These are phyloP conservation scores for Podospora appendiculata DNA, from an alignment of 495 filamentous ascomycete species.

Conservation along the genomic window DNA sequence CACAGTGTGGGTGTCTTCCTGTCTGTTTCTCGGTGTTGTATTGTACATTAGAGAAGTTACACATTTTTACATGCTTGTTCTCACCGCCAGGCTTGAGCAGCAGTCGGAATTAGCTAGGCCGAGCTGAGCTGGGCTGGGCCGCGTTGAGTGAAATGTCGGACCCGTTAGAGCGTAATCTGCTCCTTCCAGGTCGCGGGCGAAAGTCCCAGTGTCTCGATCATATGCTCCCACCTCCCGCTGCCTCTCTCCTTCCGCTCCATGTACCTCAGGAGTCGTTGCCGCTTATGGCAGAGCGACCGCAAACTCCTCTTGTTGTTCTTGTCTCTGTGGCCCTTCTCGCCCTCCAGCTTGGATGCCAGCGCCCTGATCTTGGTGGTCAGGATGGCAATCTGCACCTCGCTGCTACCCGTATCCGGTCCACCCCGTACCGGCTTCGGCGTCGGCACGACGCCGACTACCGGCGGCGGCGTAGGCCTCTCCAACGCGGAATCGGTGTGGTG, in stretches of 20 bases:
- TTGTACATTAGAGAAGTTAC: constrained; percentile 29
- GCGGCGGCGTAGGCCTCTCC: constrained; percentile 38
- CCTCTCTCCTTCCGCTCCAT: constrained; percentile 84
- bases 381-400: constrained; percentile 96
- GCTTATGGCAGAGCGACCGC: constrained; percentile 72
- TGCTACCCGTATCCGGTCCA: constrained; percentile 84
- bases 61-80: constrained; percentile 8
- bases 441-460: constrained; percentile 27
- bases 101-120: no score
- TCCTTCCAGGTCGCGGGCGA: constrained; percentile 80
- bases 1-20: constrained; percentile 4
- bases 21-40: constrained; percentile 16
- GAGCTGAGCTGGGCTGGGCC: no score
- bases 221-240: constrained; percentile 76
- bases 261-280: constrained; percentile 82
- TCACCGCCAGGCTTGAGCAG: no score
- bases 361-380: constrained; percentile 89
- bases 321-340: constrained; percentile 52
- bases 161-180: constrained; percentile 65
- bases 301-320: constrained; percentile 93
- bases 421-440: constrained; percentile 56
- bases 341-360: constrained; percentile 55
- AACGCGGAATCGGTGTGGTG: constrained; percentile 77
- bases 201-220: constrained; percentile 74
- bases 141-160: no score